Conservation (phyloP, 805 yeast species). For the Nakazawaea wyomingensis region DNA sequence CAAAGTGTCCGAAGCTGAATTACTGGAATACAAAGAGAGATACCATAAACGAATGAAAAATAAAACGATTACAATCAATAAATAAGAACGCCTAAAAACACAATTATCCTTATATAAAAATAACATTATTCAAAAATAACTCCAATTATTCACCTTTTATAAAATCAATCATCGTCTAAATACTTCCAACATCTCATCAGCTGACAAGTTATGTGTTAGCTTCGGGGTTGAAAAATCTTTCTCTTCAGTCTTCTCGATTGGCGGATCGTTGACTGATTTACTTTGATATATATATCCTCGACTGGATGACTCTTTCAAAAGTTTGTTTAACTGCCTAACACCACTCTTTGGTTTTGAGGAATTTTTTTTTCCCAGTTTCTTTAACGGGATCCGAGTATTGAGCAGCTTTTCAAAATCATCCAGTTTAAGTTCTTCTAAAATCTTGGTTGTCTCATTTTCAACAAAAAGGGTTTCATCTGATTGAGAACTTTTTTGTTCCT, state of each 20-base stretch:
- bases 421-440: neutral
- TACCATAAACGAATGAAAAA: slow-evolving; percentile 16
- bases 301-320: slow-evolving; percentile 5
- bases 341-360: neutral
- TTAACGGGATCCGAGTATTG: slow-evolving; percentile 17
- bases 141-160: neutral
- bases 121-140: too few relatives aligned
- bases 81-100: too few relatives aligned
- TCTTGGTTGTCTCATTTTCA: too few relatives aligned
- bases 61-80: neutral
- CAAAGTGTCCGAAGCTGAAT: slow-evolving; percentile 14
- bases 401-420: neutral
- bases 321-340: neutral
- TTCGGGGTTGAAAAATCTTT: neutral
- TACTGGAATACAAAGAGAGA: slow-evolving; percentile 17
- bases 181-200: slow-evolving; percentile 19
- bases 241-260: neutral
- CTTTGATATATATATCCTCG: slow-evolving; percentile 5
- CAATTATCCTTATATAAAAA: too few relatives aligned
- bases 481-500: neutral
- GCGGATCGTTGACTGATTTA: too few relatives aligned
- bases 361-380: slow-evolving; percentile 1
- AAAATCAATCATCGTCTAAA: neutral
- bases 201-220: neutral
- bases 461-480: too few relatives aligned